phyloP scores from a whole-genome alignment of 2,329 filamentous ascomycete genomes.

The Alternaria arbusti region DNA sequence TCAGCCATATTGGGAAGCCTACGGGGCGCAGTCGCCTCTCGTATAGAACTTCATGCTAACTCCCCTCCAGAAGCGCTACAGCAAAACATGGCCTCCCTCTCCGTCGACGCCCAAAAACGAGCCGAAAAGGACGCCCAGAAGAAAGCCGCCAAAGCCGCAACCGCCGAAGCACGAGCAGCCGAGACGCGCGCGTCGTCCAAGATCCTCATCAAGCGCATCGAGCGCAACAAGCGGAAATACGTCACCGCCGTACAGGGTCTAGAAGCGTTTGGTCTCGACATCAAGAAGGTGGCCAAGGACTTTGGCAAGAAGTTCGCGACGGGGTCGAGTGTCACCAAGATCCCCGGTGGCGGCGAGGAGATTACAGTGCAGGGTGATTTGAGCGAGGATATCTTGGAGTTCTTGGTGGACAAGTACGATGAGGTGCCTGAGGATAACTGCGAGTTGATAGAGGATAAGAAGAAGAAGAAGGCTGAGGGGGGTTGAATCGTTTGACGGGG shows the following conservation, averaged over 20 bases:
- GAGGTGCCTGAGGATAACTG: conserved; percentile 94
- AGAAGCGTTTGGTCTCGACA: conserved; percentile 86
- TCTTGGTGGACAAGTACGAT: conserved; percentile 85
- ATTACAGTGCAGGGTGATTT: conserved; percentile 98
- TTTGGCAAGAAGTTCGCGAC: conserved; percentile 99
- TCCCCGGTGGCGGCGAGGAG: conserved; percentile 84
- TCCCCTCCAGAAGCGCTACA: conserved; percentile 70
- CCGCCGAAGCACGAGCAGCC: conserved; percentile 80
- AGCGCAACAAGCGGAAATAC: conserved; percentile 97
- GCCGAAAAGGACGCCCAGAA: conserved; percentile 96
- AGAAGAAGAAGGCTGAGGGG: conserved; percentile 69
- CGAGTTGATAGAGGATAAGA: conserved; percentile 93
- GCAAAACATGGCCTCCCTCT: conserved; percentile 84
- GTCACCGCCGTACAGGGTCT: conserved; percentile 92
- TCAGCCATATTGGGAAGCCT: neutral
- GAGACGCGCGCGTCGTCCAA: conserved; percentile 83
- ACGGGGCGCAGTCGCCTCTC: neutral
- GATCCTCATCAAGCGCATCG: conserved; percentile 92
- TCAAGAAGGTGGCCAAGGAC: conserved; percentile 96
- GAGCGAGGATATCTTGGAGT: conserved; percentile 92
- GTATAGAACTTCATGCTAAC: no score
- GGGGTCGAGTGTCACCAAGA: conserved; percentile 89
- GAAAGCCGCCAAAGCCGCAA: conserved; percentile 93
- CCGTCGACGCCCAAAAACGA: conserved; percentile 89
- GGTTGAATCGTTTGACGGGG: conserved; percentile 8